Percentiles rank a stretch among this genome's conserved stretches.
Conservation (phyloP, 208 protist species). For the Wallacemonas sp. region DNA sequence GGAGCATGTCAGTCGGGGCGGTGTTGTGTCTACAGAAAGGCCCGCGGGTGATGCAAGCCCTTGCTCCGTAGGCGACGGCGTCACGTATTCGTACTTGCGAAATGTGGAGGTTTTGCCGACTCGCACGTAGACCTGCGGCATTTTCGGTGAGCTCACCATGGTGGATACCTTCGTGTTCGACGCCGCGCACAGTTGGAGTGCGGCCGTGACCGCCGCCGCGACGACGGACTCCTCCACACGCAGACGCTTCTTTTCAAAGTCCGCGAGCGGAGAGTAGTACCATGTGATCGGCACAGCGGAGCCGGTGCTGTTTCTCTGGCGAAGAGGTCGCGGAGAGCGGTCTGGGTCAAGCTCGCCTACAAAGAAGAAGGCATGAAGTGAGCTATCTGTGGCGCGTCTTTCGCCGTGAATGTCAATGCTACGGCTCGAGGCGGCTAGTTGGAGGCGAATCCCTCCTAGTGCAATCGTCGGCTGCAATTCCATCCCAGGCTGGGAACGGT, state of each 20-base stretch:
- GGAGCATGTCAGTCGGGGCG: neutral
- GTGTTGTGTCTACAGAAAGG: neutral
- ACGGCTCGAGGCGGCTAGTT: slow-evolving; percentile 2
- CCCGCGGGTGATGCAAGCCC: neutral
- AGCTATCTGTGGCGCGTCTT: slow-evolving; percentile 17
- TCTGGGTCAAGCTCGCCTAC: slow-evolving; percentile 45
- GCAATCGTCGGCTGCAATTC: neutral
- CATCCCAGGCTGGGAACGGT: too few relatives aligned
- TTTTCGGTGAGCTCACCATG: slow-evolving; percentile 4
- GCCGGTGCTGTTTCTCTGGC: neutral
- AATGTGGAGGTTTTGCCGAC: slow-evolving; percentile 52
- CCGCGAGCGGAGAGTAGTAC: slow-evolving; percentile 72
- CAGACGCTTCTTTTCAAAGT: slow-evolving; percentile 66
- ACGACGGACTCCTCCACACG: slow-evolving; percentile 68
- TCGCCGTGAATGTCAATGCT: slow-evolving; percentile 15
- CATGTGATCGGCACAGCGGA: slow-evolving; percentile 25
- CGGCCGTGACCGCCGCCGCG: slow-evolving; percentile 22
- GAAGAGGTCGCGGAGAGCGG: neutral
- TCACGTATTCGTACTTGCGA: slow-evolving; percentile 42
- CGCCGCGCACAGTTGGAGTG: neutral
- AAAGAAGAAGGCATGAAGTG: slow-evolving; percentile 45
- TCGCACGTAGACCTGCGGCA: slow-evolving; percentile 42
- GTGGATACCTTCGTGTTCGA: neutral
- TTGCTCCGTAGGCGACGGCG: neutral
- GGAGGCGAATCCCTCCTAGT: slow-evolving; percentile 1